These are phyloP conservation scores for Penicillium paxilli DNA, from an alignment of 495 filamentous ascomycete species.

Conservation along the genomic window DNA sequence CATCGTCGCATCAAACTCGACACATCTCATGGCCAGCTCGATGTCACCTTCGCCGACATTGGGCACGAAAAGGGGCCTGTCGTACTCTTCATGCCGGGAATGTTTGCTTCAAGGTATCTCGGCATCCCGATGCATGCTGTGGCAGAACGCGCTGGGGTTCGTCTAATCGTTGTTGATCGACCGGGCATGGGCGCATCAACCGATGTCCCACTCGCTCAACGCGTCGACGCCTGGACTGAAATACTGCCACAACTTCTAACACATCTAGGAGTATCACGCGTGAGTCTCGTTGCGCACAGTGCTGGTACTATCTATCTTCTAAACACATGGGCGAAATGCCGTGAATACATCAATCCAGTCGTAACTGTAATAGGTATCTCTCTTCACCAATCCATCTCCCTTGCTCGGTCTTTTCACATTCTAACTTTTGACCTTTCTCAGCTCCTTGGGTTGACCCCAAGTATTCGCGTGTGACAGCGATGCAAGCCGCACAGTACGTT, in stretches of 20 bases:
- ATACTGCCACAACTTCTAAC: conserved; percentile 40
- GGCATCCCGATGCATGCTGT: conserved; percentile 26
- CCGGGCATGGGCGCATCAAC: conserved; percentile 48
- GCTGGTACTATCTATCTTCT: conserved; percentile 49
- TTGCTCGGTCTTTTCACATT: neutral
- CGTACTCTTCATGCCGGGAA: conserved; percentile 33
- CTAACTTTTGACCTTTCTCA: conserved; percentile 5
- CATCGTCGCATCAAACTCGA: conserved; percentile 26
- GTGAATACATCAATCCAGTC: conserved; percentile 36
- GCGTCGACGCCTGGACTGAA: conserved; percentile 44
- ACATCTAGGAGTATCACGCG: conserved; percentile 37
- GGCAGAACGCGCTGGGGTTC: conserved; percentile 31
- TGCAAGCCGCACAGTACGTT: conserved; percentile 29
- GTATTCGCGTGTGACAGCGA: conserved; percentile 29
- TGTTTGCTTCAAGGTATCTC: conserved; percentile 36
- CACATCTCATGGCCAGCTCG: conserved; percentile 21
- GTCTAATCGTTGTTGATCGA: conserved; percentile 31
- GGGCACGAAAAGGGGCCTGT: conserved; percentile 17
- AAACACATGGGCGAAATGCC: conserved; percentile 40
- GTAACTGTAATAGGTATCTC: conserved; percentile 35
- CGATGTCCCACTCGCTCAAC: conserved; percentile 32
- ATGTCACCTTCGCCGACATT: conserved; percentile 27
- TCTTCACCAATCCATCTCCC: neutral
- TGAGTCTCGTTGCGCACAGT: conserved; percentile 43
- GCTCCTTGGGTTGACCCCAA: conserved; percentile 49